These are phyloP conservation scores for Cladosporium sp. DNA, from an alignment of 2,329 filamentous ascomycete genomes.

Conservation along the genomic window DNA sequence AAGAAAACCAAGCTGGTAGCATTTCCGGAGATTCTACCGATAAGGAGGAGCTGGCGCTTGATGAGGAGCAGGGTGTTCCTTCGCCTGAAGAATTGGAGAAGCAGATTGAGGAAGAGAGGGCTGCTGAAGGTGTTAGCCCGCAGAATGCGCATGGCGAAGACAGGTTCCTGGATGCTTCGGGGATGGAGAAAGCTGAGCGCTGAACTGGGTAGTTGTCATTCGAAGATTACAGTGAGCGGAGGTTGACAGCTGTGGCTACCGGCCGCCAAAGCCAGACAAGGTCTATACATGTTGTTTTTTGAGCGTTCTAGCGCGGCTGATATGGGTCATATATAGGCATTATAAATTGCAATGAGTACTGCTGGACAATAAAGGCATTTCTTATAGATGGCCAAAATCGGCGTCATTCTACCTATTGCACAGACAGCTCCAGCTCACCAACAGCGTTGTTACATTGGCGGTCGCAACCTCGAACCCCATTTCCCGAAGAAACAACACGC, in stretches of 20 bases:
- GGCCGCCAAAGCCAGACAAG: background rate
- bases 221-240: background rate
- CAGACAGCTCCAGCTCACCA: background rate
- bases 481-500: too few species aligned
- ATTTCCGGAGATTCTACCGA: conserved; percentile 15
- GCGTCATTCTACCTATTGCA: too few species aligned
- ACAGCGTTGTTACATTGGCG: too few species aligned
- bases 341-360: background rate
- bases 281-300: background rate
- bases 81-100: conserved; percentile 18
- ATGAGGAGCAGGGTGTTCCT: conserved; percentile 27
- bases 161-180: conserved; percentile 27
- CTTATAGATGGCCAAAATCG: too few species aligned
- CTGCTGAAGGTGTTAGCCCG: background rate
- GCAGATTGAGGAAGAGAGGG: conserved; percentile 20
- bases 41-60: conserved; percentile 23
- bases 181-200: conserved; percentile 28
- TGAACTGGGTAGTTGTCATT: background rate
- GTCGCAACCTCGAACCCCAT: too few species aligned
- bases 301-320: conserved; percentile 9
- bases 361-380: background rate
- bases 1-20: conserved; percentile 7
- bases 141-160: conserved; percentile 10
- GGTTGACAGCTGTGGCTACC: background rate
- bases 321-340: background rate